Evolutionary conservation across 164 flowering plant species (phyloP).

Genomic region (Euptelea pleiosperma): DNA sequence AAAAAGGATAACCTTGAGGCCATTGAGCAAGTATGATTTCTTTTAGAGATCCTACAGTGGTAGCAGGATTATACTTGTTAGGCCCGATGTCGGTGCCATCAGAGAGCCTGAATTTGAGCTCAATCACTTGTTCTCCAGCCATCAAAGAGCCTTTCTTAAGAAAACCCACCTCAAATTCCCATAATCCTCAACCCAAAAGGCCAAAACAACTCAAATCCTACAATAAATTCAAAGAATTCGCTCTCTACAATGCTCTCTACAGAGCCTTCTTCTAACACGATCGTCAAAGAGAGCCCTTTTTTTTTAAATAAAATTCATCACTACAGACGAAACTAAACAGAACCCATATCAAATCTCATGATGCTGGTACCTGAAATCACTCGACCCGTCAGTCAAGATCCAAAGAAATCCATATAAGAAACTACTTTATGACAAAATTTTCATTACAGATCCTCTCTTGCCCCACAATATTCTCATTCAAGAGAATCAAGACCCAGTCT

Average conservation of each 20-base stretch:
- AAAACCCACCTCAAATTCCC: conserved; percentile 28
- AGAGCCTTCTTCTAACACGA: background rate
- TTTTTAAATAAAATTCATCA: background rate
- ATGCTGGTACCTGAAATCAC: background rate
- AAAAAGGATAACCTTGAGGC: conserved; percentile 67
- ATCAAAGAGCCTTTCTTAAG: conserved; percentile 24
- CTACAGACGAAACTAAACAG: background rate
- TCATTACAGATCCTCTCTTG: no score
- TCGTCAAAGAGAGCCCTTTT: background rate
- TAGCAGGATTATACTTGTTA: conserved; percentile 40
- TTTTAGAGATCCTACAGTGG: conserved; percentile 59
- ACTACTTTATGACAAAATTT: no score
- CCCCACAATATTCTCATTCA: no score
- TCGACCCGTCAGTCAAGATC: conserved; percentile 7
- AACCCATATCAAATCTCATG: conserved; percentile 22
- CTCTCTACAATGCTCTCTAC: background rate
- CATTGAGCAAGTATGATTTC: conserved; percentile 60
- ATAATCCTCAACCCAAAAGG: conserved; percentile 1
- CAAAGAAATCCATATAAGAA: no score
- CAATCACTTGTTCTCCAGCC: conserved; percentile 61
- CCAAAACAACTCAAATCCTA: background rate
- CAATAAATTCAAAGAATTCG: background rate
- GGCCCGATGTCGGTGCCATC: conserved; percentile 84
- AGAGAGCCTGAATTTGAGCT: conserved; percentile 65
- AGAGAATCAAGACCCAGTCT: no score